These are phyloP conservation scores for Suhomyces bribrorum DNA, from an alignment of 1,139 yeast species.

Conservation along the genomic window DNA sequence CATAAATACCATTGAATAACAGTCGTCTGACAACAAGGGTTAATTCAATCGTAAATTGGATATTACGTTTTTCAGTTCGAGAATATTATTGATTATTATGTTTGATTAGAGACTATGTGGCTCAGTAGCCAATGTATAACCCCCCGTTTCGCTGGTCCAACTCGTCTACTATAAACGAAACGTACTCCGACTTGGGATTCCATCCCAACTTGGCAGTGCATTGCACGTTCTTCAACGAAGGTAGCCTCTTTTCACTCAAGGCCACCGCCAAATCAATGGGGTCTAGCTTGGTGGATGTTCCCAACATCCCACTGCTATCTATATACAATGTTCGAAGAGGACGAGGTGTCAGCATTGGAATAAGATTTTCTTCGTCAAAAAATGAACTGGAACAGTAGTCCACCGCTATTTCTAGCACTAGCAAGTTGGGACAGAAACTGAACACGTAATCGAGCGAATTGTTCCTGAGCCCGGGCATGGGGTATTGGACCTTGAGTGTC, in stretches of 20 bases:
- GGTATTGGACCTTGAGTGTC: constrained; percentile 71
- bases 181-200: constrained; percentile 75
- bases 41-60: too few species aligned
- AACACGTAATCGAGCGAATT: constrained; percentile 75
- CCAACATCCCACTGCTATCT: constrained; percentile 86
- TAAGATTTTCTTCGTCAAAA: constrained; percentile 61
- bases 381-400: constrained; percentile 75
- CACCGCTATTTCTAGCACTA: constrained; percentile 65
- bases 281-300: constrained; percentile 77
- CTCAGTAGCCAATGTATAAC: constrained; percentile 44
- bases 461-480: constrained; percentile 78
- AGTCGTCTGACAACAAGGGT: too few species aligned
- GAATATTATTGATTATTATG: too few species aligned
- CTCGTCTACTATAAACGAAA: constrained; percentile 42
- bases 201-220: constrained; percentile 84
- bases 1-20: too few species aligned
- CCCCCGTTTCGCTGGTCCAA: constrained; percentile 48
- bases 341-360: constrained; percentile 38
- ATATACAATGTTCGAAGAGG: constrained; percentile 68
- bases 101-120: background rate
- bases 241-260: constrained; percentile 73
- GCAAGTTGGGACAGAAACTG: constrained; percentile 71
- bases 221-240: constrained; percentile 60
- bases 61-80: too few species aligned
- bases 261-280: constrained; percentile 91